phyloP scores from a whole-genome alignment of 306 rosid species.

The Trifolium fragiferum region DNA sequence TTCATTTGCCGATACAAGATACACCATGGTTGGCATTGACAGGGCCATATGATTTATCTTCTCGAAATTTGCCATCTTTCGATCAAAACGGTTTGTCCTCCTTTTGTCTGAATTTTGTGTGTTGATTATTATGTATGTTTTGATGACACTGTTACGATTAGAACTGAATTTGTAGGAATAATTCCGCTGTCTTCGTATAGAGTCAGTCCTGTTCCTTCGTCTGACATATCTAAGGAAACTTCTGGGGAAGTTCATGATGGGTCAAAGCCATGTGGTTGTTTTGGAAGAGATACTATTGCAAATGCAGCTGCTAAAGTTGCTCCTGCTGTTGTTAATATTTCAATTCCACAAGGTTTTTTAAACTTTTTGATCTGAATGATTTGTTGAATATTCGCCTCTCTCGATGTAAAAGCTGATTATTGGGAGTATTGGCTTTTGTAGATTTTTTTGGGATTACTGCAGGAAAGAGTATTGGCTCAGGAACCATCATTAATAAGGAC shows the following conservation, averaged over 20 bases:
- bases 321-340: slow-evolving; percentile 87
- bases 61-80: background rate
- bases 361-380: background rate
- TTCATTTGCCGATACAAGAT: slow-evolving; percentile 49
- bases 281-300: slow-evolving; percentile 80
- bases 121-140: background rate
- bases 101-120: background rate
- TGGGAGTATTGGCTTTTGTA: slow-evolving; percentile 35
- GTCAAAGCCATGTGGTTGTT: slow-evolving; percentile 58
- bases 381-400: slow-evolving; percentile 8
- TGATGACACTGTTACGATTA: background rate
- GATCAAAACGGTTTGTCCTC: slow-evolving; percentile 49
- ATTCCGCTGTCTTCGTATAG: slow-evolving; percentile 53
- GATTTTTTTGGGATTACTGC: slow-evolving; percentile 55
- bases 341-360: slow-evolving; percentile 64
- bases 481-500: slow-evolving; percentile 80
- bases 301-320: slow-evolving; percentile 83
- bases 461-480: slow-evolving; percentile 72
- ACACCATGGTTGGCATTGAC: slow-evolving; percentile 41
- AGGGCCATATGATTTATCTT: slow-evolving; percentile 26
- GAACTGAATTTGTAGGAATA: slow-evolving; percentile 50
- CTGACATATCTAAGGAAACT: slow-evolving; percentile 49
- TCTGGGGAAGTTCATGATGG: slow-evolving; percentile 46
- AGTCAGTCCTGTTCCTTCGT: slow-evolving; percentile 48
- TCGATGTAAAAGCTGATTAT: background rate